phyloP scores from a whole-genome alignment of 1,139 yeast species.

The Hyphopichia buzzinii region DNA sequence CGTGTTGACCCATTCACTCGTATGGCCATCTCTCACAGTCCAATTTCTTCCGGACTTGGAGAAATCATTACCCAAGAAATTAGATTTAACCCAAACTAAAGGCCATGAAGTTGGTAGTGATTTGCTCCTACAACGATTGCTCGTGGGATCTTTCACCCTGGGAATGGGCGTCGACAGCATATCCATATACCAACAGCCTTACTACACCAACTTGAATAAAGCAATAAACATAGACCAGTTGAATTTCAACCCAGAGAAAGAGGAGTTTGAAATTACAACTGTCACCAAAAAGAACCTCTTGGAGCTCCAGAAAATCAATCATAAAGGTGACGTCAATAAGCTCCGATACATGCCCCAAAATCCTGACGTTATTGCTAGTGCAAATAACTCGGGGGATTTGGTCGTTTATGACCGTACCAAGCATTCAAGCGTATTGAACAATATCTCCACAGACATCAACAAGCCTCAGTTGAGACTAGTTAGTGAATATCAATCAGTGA shows the following conservation, averaged over 20 bases:
- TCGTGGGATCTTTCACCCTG: constrained; percentile 43
- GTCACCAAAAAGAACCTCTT: constrained; percentile 27
- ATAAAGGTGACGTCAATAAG: constrained; percentile 44
- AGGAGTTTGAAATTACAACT: constrained; percentile 38
- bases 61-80: constrained; percentile 8
- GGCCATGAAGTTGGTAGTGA: constrained; percentile 7
- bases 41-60: constrained; percentile 57
- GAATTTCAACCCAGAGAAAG: constrained; percentile 38
- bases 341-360: constrained; percentile 44
- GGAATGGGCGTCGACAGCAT: constrained; percentile 43
- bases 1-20: constrained; percentile 44
- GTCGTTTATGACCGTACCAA: constrained; percentile 52
- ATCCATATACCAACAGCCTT: constrained; percentile 39
- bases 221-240: constrained; percentile 31
- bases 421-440: constrained; percentile 42
- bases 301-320: constrained; percentile 41
- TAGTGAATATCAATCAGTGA: constrained; percentile 10
- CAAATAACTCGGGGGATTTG: constrained; percentile 40
- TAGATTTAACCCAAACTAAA: constrained; percentile 3
- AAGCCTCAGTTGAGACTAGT: constrained; percentile 30
- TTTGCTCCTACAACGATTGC: constrained; percentile 29
- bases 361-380: constrained; percentile 43
- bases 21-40: constrained; percentile 57
- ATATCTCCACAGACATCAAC: constrained; percentile 25
- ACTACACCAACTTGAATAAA: constrained; percentile 30